A percentile compares a stretch with the other conserved stretches of the same genome.
These are phyloP conservation scores for Leccinum griseonigrum DNA, from an alignment of 1,284 basidiomycete species.

Conservation along the genomic window DNA sequence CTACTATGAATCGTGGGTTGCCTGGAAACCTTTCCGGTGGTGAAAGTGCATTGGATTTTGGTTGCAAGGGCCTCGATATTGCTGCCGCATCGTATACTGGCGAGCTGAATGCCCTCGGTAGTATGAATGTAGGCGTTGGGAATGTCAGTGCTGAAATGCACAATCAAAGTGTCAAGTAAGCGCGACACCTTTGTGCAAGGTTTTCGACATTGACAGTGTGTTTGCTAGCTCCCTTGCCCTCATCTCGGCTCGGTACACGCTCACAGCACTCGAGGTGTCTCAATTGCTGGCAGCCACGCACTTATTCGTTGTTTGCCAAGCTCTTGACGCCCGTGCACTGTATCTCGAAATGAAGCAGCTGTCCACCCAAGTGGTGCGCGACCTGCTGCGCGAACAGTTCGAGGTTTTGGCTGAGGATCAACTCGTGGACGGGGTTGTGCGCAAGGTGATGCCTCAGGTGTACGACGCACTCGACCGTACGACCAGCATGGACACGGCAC, in stretches of 20 bases:
- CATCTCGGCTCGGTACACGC: conserved; percentile 76
- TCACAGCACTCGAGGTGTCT: conserved; percentile 74
- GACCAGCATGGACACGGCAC: conserved; percentile 64
- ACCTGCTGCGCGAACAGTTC: conserved; percentile 18
- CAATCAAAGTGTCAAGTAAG: conserved; percentile 83
- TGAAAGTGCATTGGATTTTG: conserved; percentile 82
- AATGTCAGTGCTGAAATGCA: conserved; percentile 87
- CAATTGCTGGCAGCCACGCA: conserved; percentile 74
- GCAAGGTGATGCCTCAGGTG: conserved; percentile 34
- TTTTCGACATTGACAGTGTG: not conserved
- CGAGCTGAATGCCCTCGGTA: conserved; percentile 76
- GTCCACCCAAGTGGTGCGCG: conserved; percentile 19
- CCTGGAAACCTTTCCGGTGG: conserved; percentile 80
- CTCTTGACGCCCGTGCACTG: conserved; percentile 74
- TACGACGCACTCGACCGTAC: conserved; percentile 59
- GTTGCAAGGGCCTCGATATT: conserved; percentile 84
- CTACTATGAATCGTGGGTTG: conserved; percentile 78
- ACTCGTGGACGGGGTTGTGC: conserved; percentile 15
- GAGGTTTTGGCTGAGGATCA: conserved; percentile 10
- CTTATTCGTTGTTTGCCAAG: conserved; percentile 77
- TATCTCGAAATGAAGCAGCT: conserved; percentile 56
- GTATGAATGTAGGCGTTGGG: conserved; percentile 82
- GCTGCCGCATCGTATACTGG: conserved; percentile 77
- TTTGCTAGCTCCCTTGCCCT: conserved; percentile 71
- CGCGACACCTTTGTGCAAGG: conserved; percentile 9